Evolutionary conservation across 495 filamentous ascomycete genomes (phyloP), one percentile per base, ranked within the genome.

Genomic region (Podospora tetraspora): DNA sequence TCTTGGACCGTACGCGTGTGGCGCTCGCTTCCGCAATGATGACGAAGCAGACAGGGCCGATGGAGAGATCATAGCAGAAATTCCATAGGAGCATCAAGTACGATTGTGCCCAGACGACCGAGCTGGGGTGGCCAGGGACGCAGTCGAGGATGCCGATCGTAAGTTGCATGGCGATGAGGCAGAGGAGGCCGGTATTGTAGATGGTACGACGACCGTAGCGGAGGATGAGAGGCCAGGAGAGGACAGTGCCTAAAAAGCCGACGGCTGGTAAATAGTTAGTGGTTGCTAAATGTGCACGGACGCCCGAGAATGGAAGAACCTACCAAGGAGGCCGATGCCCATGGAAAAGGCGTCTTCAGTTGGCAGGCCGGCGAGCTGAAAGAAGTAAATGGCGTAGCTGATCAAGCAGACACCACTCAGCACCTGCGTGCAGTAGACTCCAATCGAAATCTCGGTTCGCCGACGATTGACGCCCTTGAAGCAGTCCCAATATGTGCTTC

Each of bases 301-400:
- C 1, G 24, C 13, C 1, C 16, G 22, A 59, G 16, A 16, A 16
- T n/a, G 22, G 61, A 30, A n/a, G 11, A 9, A 72, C 79, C 68
- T n/a, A 80, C 79, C 79, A 22, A 82, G 60, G 59, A 81, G 83
- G 13, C 81, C 80, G 29, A 85, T 79, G 3, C 81, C 83, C 78
- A 86, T 83, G 66, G 83, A 71, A 62, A 86, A 87, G 7, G 84
- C 80, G 5, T 79, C 69, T 9, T 79, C 70, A 0, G 81, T 80
- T 0, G 81, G 73, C 32, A 90, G 72, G 1, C 88, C 88, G 5
- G 87, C 88, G 59, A 86, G 83, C 63, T 84, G 79, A 75, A 89
- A 90, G 78, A 91, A 89, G 59, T 88, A 89, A 0, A 87, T 89
- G 0, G 84, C 84, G 63, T 86, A 89, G 30, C 84, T 84, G 66